These are phyloP conservation scores for barley (Hordeum vulgare) DNA, from an alignment of 176 grass and related monocot genomes.

Conservation along the genomic window DNA sequence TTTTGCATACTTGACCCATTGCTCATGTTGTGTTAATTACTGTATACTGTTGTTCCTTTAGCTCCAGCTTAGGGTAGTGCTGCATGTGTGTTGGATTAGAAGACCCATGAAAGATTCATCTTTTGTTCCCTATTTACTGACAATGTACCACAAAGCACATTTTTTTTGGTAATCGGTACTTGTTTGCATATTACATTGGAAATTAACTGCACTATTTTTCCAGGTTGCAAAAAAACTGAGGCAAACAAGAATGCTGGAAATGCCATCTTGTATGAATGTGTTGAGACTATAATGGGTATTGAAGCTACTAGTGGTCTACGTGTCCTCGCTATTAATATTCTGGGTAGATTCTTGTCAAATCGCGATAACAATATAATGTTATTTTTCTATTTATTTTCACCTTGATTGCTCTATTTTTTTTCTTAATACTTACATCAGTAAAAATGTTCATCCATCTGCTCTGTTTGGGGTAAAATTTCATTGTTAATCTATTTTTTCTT, in stretches of 20 bases:
- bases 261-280: conserved; percentile 97
- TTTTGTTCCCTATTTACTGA: not conserved
- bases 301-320: conserved; percentile 90
- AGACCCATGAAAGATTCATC: not conserved
- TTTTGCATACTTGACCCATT: not conserved
- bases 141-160: not conserved
- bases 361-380: conserved; percentile 99
- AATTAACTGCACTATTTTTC: not conserved
- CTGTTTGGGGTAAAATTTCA: not conserved
- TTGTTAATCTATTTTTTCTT: not conserved
- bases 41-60: not conserved
- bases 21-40: not conserved
- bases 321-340: conserved; percentile 95
- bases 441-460: conserved; percentile 2
- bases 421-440: conserved; percentile 8
- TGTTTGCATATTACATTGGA: not conserved
- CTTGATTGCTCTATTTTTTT: conserved; percentile 1
- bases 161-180: not conserved
- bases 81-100: conserved; percentile 11
- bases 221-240: conserved; percentile 92
- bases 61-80: not conserved
- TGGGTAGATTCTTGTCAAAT: conserved; percentile 96
- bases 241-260: conserved; percentile 95
- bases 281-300: conserved; percentile 96
- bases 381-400: not conserved